Conservation (phyloP, 768 basidiomycete genomes). For the Amanita pseudoporphyria region DNA sequence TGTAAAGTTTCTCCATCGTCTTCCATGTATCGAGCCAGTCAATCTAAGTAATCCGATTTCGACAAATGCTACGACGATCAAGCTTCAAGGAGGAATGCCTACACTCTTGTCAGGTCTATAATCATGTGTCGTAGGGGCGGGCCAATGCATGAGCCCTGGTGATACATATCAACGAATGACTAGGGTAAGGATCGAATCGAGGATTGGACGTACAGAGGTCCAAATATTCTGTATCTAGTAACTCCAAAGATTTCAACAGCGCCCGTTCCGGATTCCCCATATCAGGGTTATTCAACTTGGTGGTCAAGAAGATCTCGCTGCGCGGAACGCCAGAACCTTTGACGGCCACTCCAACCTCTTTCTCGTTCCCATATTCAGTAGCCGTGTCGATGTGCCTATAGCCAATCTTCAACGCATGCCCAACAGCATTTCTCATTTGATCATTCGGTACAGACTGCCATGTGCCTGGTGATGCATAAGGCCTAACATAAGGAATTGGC, state of each 20-base stretch:
- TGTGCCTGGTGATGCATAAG: no score
- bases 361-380: constrained; percentile 62
- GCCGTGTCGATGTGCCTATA: constrained; percentile 66
- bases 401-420: no score
- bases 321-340: constrained; percentile 65
- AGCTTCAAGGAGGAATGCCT: constrained; percentile 8
- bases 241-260: constrained; percentile 58
- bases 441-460: no score
- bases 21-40: constrained; percentile 78
- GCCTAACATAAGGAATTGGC: no score
- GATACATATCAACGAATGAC: neutral
- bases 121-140: constrained; percentile 57
- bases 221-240: constrained; percentile 66
- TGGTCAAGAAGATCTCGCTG: constrained; percentile 71
- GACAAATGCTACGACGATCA: neutral
- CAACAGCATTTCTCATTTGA: no score
- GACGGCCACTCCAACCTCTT: constrained; percentile 77
- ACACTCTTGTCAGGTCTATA: constrained; percentile 42
- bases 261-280: constrained; percentile 50
- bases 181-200: no score
- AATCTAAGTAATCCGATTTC: constrained; percentile 16
- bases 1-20: constrained; percentile 59
- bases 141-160: constrained; percentile 76
- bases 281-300: constrained; percentile 57
- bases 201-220: constrained; percentile 51